phyloP scores from a whole-genome alignment of 352 stramenopile genomes.

The Blastocystis hominis region DNA sequence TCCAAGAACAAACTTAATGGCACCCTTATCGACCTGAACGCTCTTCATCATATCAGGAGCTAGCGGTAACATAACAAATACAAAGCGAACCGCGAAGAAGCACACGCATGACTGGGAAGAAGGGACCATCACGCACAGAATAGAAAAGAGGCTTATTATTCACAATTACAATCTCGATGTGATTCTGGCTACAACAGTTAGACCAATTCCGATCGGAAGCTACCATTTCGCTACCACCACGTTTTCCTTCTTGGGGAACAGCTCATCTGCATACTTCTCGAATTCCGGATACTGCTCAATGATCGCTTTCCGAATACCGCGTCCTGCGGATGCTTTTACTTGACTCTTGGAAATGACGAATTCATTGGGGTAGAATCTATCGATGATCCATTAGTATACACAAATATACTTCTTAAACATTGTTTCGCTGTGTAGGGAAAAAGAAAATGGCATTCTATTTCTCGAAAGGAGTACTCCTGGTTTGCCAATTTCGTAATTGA shows the following conservation, averaged over 20 bases:
- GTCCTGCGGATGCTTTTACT: conserved; percentile 89
- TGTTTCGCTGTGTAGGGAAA: background rate
- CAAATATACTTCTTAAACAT: conserved; percentile 77
- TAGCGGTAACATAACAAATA: conserved; percentile 57
- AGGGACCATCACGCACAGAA: conserved; percentile 86
- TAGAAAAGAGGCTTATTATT: conserved; percentile 84
- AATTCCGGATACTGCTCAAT: conserved; percentile 78
- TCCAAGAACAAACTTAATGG: conserved; percentile 90
- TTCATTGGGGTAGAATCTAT: conserved; percentile 79
- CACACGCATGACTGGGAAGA: conserved; percentile 86
- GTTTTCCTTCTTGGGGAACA: conserved; percentile 84
- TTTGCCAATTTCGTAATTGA: background rate
- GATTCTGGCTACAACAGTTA: conserved; percentile 71
- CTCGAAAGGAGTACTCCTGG: background rate
- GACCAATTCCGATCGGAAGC: conserved; percentile 59
- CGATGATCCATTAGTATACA: background rate
- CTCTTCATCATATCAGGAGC: conserved; percentile 81
- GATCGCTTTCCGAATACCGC: conserved; percentile 83
- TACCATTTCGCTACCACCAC: conserved; percentile 80
- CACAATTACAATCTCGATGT: conserved; percentile 78
- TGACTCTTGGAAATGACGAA: conserved; percentile 88
- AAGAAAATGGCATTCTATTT: conserved; percentile 12
- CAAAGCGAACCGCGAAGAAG: conserved; percentile 76
- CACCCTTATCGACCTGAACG: conserved; percentile 86
- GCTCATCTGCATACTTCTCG: conserved; percentile 71